phyloP scores from a whole-genome alignment of 2,329 filamentous ascomycete genomes.

The Graphilbum sp. region DNA sequence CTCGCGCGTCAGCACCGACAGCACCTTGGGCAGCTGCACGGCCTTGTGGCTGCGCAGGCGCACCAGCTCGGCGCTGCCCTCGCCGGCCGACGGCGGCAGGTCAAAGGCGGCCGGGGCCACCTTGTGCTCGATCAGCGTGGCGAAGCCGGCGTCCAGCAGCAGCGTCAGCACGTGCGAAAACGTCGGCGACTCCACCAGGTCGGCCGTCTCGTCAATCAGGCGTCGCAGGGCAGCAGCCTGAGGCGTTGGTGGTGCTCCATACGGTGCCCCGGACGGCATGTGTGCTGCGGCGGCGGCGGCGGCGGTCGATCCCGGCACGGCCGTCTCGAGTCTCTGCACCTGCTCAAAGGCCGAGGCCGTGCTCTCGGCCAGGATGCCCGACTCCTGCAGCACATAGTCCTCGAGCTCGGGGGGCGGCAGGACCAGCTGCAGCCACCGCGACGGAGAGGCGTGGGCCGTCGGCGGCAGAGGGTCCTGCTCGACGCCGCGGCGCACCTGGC shows the following conservation, averaged over 20 bases:
- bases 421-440: constrained; percentile 64
- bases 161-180: constrained; percentile 77
- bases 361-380: constrained; percentile 52
- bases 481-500: constrained; percentile 69
- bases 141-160: constrained; percentile 77
- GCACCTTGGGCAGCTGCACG: constrained; percentile 63
- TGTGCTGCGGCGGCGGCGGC: no score
- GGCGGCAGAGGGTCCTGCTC: constrained; percentile 31
- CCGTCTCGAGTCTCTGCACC: no score
- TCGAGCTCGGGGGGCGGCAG: constrained; percentile 69
- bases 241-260: no score
- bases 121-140: constrained; percentile 66
- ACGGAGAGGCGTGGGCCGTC: neutral
- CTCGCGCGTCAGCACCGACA: constrained; percentile 81
- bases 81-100: constrained; percentile 19
- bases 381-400: constrained; percentile 68
- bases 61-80: constrained; percentile 28
- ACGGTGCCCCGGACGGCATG: no score
- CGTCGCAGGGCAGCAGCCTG: constrained; percentile 49
- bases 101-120: constrained; percentile 69
- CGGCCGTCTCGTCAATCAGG: constrained; percentile 86
- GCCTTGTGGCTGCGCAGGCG: constrained; percentile 41
- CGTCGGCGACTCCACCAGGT: constrained; percentile 84
- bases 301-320: no score
- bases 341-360: neutral